phyloP scores from a whole-genome alignment of 1,139 yeast genomes.

The Wickerhamiella pararugosa region DNA sequence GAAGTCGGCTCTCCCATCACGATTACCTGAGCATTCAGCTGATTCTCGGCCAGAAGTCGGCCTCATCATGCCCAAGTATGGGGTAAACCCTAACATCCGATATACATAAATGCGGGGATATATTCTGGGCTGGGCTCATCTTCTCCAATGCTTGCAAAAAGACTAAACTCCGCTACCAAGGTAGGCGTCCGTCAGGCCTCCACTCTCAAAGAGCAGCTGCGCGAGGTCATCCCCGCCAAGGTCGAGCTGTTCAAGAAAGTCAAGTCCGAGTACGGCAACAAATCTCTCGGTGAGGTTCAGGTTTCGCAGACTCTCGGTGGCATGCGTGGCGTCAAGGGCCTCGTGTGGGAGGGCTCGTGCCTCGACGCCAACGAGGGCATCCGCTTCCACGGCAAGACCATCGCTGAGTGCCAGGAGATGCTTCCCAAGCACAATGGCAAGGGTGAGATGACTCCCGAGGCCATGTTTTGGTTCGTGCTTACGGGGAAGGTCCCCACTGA shows the following conservation, averaged over 20 bases:
- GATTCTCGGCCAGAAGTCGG: no score
- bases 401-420: conserved; percentile 34
- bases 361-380: conserved; percentile 41
- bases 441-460: conserved; percentile 52
- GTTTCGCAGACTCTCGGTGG: conserved; percentile 85
- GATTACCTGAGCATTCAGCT: no score
- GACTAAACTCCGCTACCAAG: not conserved
- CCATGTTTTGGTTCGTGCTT: conserved; percentile 79
- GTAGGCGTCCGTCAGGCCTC: conserved; percentile 18
- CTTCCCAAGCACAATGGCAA: conserved; percentile 39
- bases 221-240: conserved; percentile 80
- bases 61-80: no score
- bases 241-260: conserved; percentile 79
- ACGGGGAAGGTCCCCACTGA: conserved; percentile 81
- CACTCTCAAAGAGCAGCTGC: conserved; percentile 70
- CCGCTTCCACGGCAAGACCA: conserved; percentile 39
- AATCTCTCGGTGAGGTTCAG: conserved; percentile 79
- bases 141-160: not conserved
- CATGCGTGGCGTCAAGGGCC: conserved; percentile 38
- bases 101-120: not conserved
- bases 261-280: conserved; percentile 75
- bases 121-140: not conserved
- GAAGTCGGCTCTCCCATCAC: no score
- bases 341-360: conserved; percentile 41
- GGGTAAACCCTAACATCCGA: no score